These are phyloP conservation scores for Candida xiaguanensis DNA, from an alignment of 805 yeast genomes.

Conservation along the genomic window DNA sequence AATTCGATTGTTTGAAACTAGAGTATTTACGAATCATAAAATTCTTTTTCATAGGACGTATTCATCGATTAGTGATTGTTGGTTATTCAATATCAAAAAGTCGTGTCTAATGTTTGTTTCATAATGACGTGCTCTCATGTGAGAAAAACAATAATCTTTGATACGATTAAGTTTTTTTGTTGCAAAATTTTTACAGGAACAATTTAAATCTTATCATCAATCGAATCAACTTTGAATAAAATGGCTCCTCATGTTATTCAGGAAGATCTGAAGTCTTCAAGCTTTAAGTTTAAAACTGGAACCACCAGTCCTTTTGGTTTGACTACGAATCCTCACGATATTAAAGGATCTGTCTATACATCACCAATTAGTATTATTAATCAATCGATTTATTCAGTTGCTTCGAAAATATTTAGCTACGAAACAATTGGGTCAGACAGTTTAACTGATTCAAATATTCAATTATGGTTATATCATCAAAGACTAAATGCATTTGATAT, in stretches of 20 bases:
- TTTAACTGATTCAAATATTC: slow-evolving; percentile 55
- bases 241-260: slow-evolving; percentile 5
- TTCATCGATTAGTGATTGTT: no score
- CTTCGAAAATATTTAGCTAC: slow-evolving; percentile 61
- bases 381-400: slow-evolving; percentile 51
- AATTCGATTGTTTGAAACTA: no score
- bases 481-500: slow-evolving; percentile 47
- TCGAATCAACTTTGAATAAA: background rate
- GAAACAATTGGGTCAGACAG: slow-evolving; percentile 61
- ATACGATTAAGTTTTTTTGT: background rate
- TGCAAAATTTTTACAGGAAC: background rate
- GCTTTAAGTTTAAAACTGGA: background rate
- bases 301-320: slow-evolving; percentile 52
- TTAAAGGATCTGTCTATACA: slow-evolving; percentile 48
- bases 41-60: no score
- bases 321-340: slow-evolving; percentile 51
- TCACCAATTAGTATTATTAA: slow-evolving; percentile 53
- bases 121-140: slow-evolving; percentile 7
- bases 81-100: background rate
- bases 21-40: no score
- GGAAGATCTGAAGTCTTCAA: slow-evolving; percentile 1
- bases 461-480: slow-evolving; percentile 55
- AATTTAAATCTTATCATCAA: background rate
- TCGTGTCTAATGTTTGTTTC: background rate
- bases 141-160: background rate